Percentiles rank a stretch among this genome's conserved stretches.
phyloP scores from a whole-genome alignment of 441 rosid genomes.

The Populus hybrid region DNA sequence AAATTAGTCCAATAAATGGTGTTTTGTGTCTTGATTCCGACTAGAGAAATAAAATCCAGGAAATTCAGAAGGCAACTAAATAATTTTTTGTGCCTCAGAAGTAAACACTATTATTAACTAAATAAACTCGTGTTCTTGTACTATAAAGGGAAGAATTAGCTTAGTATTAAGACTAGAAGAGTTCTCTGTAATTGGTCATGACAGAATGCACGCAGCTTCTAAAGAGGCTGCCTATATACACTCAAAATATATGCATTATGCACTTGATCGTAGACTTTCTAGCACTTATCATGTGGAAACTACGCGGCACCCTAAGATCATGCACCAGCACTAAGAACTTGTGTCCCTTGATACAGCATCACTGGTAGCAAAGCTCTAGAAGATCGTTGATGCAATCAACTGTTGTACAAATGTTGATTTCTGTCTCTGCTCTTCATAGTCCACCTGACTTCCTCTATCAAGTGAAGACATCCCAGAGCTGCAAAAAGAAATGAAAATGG shows the following conservation, averaged over 20 bases:
- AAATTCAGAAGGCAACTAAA: background rate
- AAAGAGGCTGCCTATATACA: constrained; percentile 4
- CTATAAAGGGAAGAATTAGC: background rate
- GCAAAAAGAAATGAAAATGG: constrained; percentile 14
- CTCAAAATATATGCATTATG: background rate
- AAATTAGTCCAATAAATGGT: background rate
- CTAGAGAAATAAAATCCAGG: background rate
- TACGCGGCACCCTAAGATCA: constrained; percentile 6
- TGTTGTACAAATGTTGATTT: constrained; percentile 47
- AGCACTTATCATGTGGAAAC: constrained; percentile 9
- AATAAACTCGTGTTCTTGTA: background rate
- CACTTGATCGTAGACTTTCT: background rate
- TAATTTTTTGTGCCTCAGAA: background rate
- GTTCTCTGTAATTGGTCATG: background rate
- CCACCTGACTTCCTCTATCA: constrained; percentile 24
- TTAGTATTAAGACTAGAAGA: background rate
- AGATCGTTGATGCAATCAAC: constrained; percentile 44
- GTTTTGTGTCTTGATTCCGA: background rate
- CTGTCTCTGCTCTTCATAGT: constrained; percentile 40
- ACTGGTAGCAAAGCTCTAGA: constrained; percentile 22
- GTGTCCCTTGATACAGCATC: background rate
- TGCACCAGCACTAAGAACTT: constrained; percentile 20
- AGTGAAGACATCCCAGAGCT: constrained; percentile 21
- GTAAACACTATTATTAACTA: background rate
- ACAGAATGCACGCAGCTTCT: constrained; percentile 7